These are phyloP conservation scores for Penicillium brasilianum DNA, from an alignment of 2,329 filamentous ascomycete genomes.

Conservation along the genomic window DNA sequence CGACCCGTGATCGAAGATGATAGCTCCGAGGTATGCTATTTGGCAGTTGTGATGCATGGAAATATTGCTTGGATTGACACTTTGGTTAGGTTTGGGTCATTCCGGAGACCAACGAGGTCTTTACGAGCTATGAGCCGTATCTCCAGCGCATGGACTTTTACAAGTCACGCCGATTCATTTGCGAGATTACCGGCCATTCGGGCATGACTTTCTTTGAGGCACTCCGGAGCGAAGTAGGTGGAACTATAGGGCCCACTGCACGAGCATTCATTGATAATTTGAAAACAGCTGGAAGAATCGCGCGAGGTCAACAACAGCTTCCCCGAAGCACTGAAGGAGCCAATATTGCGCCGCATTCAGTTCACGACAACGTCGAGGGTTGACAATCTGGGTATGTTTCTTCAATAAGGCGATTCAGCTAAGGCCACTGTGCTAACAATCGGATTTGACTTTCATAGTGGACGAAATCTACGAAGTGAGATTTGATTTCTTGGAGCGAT, in stretches of 20 bases:
- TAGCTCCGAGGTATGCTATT: constrained; percentile 71
- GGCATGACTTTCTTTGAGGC: constrained; percentile 92
- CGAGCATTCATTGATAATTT: constrained; percentile 14
- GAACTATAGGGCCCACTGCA: not conserved
- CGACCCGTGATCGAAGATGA: constrained; percentile 77
- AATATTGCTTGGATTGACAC: constrained; percentile 18
- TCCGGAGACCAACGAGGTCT: constrained; percentile 85
- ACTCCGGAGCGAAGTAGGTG: constrained; percentile 81
- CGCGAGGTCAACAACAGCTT: constrained; percentile 90
- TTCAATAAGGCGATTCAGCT: not conserved
- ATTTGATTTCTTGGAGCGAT: constrained; percentile 16
- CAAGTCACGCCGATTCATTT: constrained; percentile 90
- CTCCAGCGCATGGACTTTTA: constrained; percentile 89
- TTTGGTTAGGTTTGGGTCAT: constrained; percentile 82
- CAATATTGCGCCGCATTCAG: constrained; percentile 87
- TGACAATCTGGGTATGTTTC: constrained; percentile 67
- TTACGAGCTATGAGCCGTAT: constrained; percentile 86
- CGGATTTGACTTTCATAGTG: constrained; percentile 39
- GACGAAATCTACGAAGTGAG: constrained; percentile 57
- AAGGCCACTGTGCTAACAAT: constrained; percentile 25
- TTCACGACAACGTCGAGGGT: constrained; percentile 88
- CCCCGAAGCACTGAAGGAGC: constrained; percentile 86
- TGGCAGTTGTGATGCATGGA: not conserved
- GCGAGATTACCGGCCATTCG: constrained; percentile 93
- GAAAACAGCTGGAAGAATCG: constrained; percentile 71